Evolutionary conservation across 352 stramenopile species (phyloP).

Genomic region (Pythium volutum): DNA sequence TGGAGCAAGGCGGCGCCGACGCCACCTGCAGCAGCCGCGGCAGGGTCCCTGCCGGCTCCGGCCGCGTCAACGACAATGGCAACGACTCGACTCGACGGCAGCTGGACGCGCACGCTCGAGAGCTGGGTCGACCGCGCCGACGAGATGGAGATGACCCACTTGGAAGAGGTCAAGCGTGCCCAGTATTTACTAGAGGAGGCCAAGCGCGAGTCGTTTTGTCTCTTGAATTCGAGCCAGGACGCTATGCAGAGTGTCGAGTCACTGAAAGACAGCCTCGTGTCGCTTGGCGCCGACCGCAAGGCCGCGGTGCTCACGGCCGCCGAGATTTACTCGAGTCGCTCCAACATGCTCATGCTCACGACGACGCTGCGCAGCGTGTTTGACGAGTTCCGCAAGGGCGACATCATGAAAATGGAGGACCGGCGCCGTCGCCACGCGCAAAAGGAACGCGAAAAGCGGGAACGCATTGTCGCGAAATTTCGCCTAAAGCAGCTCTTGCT

Average conservation of each 20-base stretch:
- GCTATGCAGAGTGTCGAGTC: slow-evolving; percentile 66
- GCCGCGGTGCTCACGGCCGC: slow-evolving; percentile 70
- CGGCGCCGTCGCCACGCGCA: slow-evolving; percentile 50
- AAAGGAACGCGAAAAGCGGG: slow-evolving; percentile 57
- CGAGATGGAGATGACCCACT: slow-evolving; percentile 63
- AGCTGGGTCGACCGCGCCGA: slow-evolving; percentile 62
- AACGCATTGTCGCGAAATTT: slow-evolving; percentile 65
- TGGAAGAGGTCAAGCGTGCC: slow-evolving; percentile 68
- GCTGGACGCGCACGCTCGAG: slow-evolving; percentile 51
- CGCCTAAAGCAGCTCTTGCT: slow-evolving; percentile 62
- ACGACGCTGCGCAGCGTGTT: slow-evolving; percentile 63
- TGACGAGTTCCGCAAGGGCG: slow-evolving; percentile 65
- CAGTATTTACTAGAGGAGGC: slow-evolving; percentile 69
- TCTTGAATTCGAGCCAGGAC: slow-evolving; percentile 52
- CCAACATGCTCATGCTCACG: slow-evolving; percentile 78
- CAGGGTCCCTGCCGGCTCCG: neutral
- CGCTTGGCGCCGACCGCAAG: slow-evolving; percentile 54
- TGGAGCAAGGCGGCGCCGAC: neutral
- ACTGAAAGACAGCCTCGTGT: slow-evolving; percentile 59
- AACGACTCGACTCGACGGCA: slow-evolving; percentile 6
- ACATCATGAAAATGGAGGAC: slow-evolving; percentile 79
- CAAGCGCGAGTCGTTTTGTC: slow-evolving; percentile 60
- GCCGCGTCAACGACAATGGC: slow-evolving; percentile 25
- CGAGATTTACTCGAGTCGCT: slow-evolving; percentile 75
- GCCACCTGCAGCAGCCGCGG: neutral